Conservation (phyloP, 73 alveolate genomes). For the Urostyla sp. region DNA sequence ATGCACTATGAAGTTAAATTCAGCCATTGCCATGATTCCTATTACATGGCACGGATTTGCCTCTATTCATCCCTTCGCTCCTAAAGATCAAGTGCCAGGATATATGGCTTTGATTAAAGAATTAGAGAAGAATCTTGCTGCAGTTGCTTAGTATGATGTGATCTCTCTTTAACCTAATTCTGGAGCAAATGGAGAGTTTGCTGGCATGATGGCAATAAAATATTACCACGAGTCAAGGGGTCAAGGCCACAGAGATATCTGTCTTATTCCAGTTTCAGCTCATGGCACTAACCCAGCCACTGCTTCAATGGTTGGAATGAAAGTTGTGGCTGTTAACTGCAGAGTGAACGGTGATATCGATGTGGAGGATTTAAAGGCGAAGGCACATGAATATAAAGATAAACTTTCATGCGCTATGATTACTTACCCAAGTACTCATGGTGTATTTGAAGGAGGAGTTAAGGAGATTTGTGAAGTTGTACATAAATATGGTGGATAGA, state of each 20-base stretch:
- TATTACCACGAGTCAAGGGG: conserved; percentile 84
- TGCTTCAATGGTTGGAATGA: conserved; percentile 86
- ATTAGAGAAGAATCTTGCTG: conserved; percentile 67
- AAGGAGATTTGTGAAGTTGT: conserved; percentile 72
- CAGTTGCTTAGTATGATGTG: conserved; percentile 86
- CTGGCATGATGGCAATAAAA: conserved; percentile 91
- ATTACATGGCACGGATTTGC: conserved; percentile 90
- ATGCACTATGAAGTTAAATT: conserved; percentile 96
- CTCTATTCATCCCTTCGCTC: conserved; percentile 92
- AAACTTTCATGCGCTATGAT: conserved; percentile 86
- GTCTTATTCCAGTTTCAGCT: conserved; percentile 94
- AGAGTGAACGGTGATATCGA: conserved; percentile 67
- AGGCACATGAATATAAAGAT: conserved; percentile 80
- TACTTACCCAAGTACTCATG: conserved; percentile 97
- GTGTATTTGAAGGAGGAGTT: conserved; percentile 89
- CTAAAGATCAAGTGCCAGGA: conserved; percentile 84
- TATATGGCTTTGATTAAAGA: conserved; percentile 79
- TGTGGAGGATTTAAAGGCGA: conserved; percentile 67
- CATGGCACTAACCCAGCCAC: conserved; percentile 98
- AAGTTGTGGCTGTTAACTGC: conserved; percentile 74
- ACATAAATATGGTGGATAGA: conserved; percentile 88
- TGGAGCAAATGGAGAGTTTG: conserved; percentile 96
- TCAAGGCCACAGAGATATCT: conserved; percentile 80
- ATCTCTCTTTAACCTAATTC: conserved; percentile 89
- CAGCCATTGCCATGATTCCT: conserved; percentile 89